Evolutionary conservation across 768 basidiomycete genomes (phyloP).

Genomic region (Mycena crocata): DNA sequence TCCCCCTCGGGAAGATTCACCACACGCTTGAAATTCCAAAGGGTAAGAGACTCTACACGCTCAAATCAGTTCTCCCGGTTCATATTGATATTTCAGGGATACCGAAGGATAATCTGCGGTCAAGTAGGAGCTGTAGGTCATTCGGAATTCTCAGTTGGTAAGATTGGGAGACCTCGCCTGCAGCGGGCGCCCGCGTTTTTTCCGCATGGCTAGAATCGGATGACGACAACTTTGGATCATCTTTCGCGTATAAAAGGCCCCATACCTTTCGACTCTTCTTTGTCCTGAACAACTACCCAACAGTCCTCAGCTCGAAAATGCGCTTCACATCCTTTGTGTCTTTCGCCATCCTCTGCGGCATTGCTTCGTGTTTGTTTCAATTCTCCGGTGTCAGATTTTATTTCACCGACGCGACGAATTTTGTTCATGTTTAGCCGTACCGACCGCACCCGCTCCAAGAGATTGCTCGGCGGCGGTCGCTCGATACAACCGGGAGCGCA

Average conservation of each 20-base stretch:
- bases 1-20: constrained; percentile 20
- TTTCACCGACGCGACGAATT: not conserved
- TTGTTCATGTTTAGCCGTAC: constrained; percentile 26
- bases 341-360: constrained; percentile 31
- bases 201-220: not conserved
- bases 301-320: constrained; percentile 6
- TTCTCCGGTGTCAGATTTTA: not conserved
- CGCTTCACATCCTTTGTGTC: constrained; percentile 25
- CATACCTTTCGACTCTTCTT: not conserved
- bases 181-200: not conserved
- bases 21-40: constrained; percentile 23
- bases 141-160: not conserved
- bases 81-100: not conserved
- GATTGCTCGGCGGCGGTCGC: constrained; percentile 40
- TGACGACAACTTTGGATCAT: not conserved
- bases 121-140: not conserved
- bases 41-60: constrained; percentile 16
- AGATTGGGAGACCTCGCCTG: not conserved
- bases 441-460: constrained; percentile 3
- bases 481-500: constrained; percentile 18
- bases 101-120: constrained; percentile 23
- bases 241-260: constrained; percentile 16
- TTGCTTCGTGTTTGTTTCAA: constrained; percentile 28
- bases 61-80: constrained; percentile 9
- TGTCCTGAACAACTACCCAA: not conserved